phyloP scores from a whole-genome alignment of 1,284 basidiomycete genomes.

The Schizophyllum amplum region DNA sequence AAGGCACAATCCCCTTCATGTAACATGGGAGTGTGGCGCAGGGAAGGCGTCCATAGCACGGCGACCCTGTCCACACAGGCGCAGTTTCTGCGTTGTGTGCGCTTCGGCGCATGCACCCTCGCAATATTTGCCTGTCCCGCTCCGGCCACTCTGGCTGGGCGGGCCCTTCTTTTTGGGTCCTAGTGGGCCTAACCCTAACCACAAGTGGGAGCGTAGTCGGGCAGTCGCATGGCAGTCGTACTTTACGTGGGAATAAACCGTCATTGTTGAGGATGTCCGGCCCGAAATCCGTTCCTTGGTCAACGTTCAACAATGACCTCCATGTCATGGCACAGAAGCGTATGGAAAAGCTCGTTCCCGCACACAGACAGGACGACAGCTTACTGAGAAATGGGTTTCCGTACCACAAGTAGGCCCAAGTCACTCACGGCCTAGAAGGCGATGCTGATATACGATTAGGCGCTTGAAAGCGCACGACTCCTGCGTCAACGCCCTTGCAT shows the following conservation, averaged over 20 bases:
- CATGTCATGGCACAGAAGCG: too few species aligned
- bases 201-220: too few species aligned
- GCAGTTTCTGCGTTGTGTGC: constrained; percentile 49
- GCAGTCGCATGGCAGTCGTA: too few species aligned
- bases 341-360: too few species aligned
- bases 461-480: constrained; percentile 21
- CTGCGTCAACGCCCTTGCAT: constrained; percentile 63
- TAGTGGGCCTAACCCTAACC: neutral
- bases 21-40: constrained; percentile 35
- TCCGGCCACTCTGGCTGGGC: constrained; percentile 14
- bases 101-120: constrained; percentile 62
- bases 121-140: constrained; percentile 54
- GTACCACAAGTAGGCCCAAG: neutral
- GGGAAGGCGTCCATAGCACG: constrained; percentile 54
- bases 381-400: neutral
- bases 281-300: too few species aligned
- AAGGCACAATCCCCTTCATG: constrained; percentile 32
- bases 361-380: neutral
- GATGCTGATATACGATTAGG: neutral
- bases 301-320: too few species aligned
- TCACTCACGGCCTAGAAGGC: too few species aligned
- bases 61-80: constrained; percentile 59
- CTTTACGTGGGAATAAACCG: too few species aligned
- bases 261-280: too few species aligned
- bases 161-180: constrained; percentile 9